phyloP scores from a whole-genome alignment of 805 yeast genomes.

The Metschnikowia gelsemii region DNA sequence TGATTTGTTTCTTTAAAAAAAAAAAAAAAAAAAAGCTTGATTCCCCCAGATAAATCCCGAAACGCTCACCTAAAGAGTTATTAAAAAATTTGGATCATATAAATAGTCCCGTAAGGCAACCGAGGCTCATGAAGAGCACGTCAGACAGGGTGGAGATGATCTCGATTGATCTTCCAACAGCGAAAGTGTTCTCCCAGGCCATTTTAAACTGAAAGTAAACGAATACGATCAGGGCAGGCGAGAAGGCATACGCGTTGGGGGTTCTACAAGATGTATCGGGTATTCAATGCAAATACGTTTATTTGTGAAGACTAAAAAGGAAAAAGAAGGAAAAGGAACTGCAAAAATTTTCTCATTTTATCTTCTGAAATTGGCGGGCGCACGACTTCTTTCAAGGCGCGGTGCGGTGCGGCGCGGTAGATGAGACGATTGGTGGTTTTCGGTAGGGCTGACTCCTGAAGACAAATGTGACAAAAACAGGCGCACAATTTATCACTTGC shows the following conservation, averaged over 20 bases:
- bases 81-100: slow-evolving; percentile 20
- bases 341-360: slow-evolving; percentile 5
- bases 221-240: slow-evolving; percentile 49
- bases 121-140: slow-evolving; percentile 17
- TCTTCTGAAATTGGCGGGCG: background rate
- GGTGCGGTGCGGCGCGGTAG: too few species aligned
- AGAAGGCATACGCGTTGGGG: slow-evolving; percentile 49
- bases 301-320: slow-evolving; percentile 1
- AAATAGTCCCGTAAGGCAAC: slow-evolving; percentile 24
- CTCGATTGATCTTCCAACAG: slow-evolving; percentile 39
- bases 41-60: too few species aligned
- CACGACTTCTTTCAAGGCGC: slow-evolving; percentile 8
- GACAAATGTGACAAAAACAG: too few species aligned
- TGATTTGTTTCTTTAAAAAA: too few species aligned
- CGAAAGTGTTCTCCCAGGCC: slow-evolving; percentile 48
- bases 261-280: slow-evolving; percentile 6
- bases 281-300: slow-evolving; percentile 8
- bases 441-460: too few species aligned
- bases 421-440: too few species aligned
- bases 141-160: slow-evolving; percentile 48
- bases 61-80: too few species aligned
- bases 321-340: background rate
- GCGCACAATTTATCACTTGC: too few species aligned
- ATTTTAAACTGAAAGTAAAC: slow-evolving; percentile 48
- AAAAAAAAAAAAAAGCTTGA: background rate